Conservation (phyloP, 306 rosid species). For the Coriaria nepalensis region DNA sequence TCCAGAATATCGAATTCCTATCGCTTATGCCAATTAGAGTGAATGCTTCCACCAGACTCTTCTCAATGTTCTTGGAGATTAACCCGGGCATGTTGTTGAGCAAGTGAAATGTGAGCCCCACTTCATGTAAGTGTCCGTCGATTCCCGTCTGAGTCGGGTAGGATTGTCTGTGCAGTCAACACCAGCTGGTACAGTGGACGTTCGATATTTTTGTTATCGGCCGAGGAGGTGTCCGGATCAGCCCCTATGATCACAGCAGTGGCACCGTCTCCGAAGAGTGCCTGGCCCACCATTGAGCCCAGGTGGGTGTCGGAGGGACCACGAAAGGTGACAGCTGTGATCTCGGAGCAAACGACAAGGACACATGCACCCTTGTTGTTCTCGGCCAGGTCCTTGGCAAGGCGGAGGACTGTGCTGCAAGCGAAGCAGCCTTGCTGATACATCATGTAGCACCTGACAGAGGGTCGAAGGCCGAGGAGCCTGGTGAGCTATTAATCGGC, state of each 20-base stretch:
- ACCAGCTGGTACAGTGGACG: slow-evolving; percentile 29
- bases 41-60: slow-evolving; percentile 38
- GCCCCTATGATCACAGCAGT: slow-evolving; percentile 36
- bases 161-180: slow-evolving; percentile 31
- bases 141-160: slow-evolving; percentile 41
- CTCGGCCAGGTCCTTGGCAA: slow-evolving; percentile 51
- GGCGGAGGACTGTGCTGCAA: slow-evolving; percentile 52
- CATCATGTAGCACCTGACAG: slow-evolving; percentile 53
- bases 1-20: slow-evolving; percentile 52
- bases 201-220: slow-evolving; percentile 12
- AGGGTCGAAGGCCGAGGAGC: slow-evolving; percentile 45
- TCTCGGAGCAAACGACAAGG: slow-evolving; percentile 51
- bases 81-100: slow-evolving; percentile 44
- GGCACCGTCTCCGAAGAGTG: slow-evolving; percentile 46
- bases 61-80: slow-evolving; percentile 47
- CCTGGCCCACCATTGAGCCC: slow-evolving; percentile 43
- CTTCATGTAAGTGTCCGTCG: slow-evolving; percentile 43
- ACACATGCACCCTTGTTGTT: slow-evolving; percentile 42
- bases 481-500: slow-evolving; percentile 48
- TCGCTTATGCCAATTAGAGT: slow-evolving; percentile 31
- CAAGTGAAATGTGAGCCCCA: slow-evolving; percentile 40
- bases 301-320: slow-evolving; percentile 44
- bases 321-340: slow-evolving; percentile 56
- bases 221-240: slow-evolving; percentile 13
- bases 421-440: slow-evolving; percentile 61